Evolutionary conservation across 1,139 yeast genomes (phyloP), one percentile per base, ranked within the genome.

Genomic region (Meyerozyma guilliermondii): DNA sequence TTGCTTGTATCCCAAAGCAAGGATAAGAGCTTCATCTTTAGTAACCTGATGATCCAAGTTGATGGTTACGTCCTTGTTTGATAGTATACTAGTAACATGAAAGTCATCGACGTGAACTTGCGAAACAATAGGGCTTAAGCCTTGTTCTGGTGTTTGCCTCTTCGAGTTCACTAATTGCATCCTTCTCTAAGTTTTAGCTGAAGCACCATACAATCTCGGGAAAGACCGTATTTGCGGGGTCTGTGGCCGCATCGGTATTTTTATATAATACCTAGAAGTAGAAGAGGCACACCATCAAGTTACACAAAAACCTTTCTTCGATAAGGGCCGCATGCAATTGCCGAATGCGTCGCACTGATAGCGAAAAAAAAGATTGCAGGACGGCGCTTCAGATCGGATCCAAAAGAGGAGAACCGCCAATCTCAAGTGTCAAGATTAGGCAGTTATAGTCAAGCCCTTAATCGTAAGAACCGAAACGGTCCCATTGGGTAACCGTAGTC

Each of bases 1-100:
- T 51, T 80, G 87, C 55, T 81, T 81, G 58, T 84, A 84, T 36
- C 92, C 92, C 53, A 83, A 68, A 14, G 84, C 83, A 52, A 78
- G 58, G 40, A 79, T 76, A 59, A 72, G 63, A 13, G 81, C 82
- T 55, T 79, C 83, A 55, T 79, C 84, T 7, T 52, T 42, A 46
- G 67, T 74, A 10, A 78, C 63, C 13, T 55, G 73, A 52, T 78
- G 83, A 50, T 70, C 76, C 11, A 71, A 67, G 47, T 68, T 68
- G 39, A 72, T 66, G 17, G 68, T 63, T 16, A 68, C 54, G 39
- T 66, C 70, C 43, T 53, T 56, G 47, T 69, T 62, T 17, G 77
- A 71, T 41, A 72, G 59, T 9, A 72, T 61, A n/a, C 75, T 70
- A 31, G 61, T 61, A 29, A 72, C 55, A 35, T 57, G 48, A 45